These are phyloP conservation scores for Tolypocladium inflatum DNA, from an alignment of 2,329 filamentous ascomycete genomes.

Conservation along the genomic window DNA sequence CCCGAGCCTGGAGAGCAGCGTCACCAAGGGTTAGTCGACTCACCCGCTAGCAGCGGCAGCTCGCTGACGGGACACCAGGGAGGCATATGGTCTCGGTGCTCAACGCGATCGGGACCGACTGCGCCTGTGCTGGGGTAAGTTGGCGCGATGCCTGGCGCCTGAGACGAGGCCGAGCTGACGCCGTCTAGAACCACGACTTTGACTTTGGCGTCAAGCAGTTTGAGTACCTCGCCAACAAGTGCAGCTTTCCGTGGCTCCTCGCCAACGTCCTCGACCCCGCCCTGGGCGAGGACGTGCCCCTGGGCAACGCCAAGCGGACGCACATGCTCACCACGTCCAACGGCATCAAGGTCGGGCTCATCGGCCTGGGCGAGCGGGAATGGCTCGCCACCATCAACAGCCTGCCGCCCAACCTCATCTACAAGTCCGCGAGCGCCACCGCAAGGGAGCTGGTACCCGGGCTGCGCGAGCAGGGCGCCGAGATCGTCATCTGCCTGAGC, in stretches of 20 bases:
- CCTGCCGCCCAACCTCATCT: constrained; percentile 72
- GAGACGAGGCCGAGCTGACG: not conserved
- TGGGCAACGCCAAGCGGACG: constrained; percentile 68
- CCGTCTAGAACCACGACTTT: constrained; percentile 70
- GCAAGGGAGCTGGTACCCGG: constrained; percentile 66
- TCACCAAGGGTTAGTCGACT: constrained; percentile 62
- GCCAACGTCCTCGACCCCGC: constrained; percentile 83
- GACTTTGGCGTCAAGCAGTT: constrained; percentile 86
- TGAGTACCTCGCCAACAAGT: constrained; percentile 60
- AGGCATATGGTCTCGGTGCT: constrained; percentile 83
- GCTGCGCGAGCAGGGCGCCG: constrained; percentile 66
- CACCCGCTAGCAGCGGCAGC: not conserved
- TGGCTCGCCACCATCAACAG: constrained; percentile 87
- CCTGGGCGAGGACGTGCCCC: constrained; percentile 62
- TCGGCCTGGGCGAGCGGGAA: constrained; percentile 79
- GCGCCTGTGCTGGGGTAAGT: constrained; percentile 72
- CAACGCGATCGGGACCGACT: constrained; percentile 67
- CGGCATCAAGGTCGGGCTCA: constrained; percentile 76
- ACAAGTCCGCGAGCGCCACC: constrained; percentile 67
- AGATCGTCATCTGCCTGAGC: constrained; percentile 73
- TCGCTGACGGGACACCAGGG: constrained; percentile 26
- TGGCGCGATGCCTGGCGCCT: not conserved
- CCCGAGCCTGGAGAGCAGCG: constrained; percentile 76
- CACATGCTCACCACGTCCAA: constrained; percentile 71
- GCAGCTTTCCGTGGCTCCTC: constrained; percentile 80